Percentiles rank a stretch among this genome's conserved stretches.
Conservation (phyloP, 2,329 filamentous ascomycete species). For the Myotisia sp. region DNA sequence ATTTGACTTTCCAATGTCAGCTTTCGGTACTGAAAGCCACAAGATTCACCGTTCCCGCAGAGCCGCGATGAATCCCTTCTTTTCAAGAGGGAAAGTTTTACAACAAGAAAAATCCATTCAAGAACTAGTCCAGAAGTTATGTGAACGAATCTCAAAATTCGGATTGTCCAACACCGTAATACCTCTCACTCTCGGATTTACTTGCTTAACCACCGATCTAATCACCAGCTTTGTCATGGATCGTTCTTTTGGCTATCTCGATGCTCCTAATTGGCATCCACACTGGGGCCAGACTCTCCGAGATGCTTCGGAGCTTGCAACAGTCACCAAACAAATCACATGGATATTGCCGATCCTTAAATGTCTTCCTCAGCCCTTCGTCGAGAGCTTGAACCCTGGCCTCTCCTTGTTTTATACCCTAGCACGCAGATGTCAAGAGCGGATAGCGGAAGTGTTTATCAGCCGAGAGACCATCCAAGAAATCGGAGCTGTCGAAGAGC, state of each 20-base stretch:
- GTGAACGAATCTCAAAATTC: slow-evolving; percentile 9
- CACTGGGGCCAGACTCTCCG: slow-evolving; percentile 17
- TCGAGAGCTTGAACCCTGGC: slow-evolving; percentile 8
- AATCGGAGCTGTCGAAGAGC: not conserved
- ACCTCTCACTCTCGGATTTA: slow-evolving; percentile 12
- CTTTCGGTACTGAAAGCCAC: slow-evolving; percentile 19
- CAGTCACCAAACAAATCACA: slow-evolving; percentile 8
- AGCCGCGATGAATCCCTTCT: slow-evolving; percentile 19
- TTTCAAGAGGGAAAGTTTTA: slow-evolving; percentile 14
- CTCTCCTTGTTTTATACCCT: slow-evolving; percentile 9
- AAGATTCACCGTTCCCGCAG: slow-evolving; percentile 17
- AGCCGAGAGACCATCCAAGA: not conserved
- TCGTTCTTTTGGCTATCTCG: slow-evolving; percentile 20
- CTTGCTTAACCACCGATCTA: slow-evolving; percentile 28
- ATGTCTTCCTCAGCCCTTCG: slow-evolving; percentile 5
- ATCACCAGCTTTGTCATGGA: slow-evolving; percentile 32
- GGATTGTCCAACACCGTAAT: not conserved
- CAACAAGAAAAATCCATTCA: slow-evolving; percentile 14
- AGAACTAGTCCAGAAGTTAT: slow-evolving; percentile 13
- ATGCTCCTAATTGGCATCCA: slow-evolving; percentile 18
- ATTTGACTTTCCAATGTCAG: slow-evolving; percentile 17
- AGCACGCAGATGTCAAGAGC: slow-evolving; percentile 4
- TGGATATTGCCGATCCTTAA: slow-evolving; percentile 9
- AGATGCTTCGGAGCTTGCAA: slow-evolving; percentile 9
- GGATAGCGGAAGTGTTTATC: slow-evolving; percentile 7